Base-by-base conservation (phyloP, 1,139 yeast species). In the Debaryomycetaceae sp. region DNA sequence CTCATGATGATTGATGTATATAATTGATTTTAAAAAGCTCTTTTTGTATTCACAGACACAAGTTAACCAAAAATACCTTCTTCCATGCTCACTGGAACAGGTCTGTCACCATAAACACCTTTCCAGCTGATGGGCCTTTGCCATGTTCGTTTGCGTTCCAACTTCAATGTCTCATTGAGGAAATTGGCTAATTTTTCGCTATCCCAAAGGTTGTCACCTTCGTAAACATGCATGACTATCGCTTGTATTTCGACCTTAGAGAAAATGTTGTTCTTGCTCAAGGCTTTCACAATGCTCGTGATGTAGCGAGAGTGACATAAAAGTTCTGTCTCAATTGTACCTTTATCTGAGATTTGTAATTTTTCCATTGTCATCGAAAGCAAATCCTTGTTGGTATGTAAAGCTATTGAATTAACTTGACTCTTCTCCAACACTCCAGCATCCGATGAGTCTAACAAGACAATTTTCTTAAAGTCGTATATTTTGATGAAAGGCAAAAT, bases 121-220 rank as follows among this genome's bases (percentile, higher is more conserved):
- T 65, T 63, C 98, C 98, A 91, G 37, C 96, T 87, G 11, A 74
- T 68, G 0, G 98, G 97, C 31, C 72, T 66, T 3, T 58, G 55
- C 77, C 84, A 78, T 9, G 46, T 11, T 24, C 48, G 51, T 35
- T 49, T 50, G 34, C 42, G 38, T 20, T 49, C 42, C 20, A 75
- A 41, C 0, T 62, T 58, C 13, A 76, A 59, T 36, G 59, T 62
- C 33, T 59, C 59, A 31, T 59, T 60, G 36, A 72, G 59, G 38
- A 65, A 62, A 6, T 54, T 53, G 4, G 88, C 86, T 49, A 87
- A 66, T 9, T 64, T 57, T 44, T 72, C 74, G 0, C 95, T 95
- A 60, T 90, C 97, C 24, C 67, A 62, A 40, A 84, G 78, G 60
- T 91, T 91, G 62, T 90, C 97, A 30, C 98, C 97, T 61, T 91